These are phyloP conservation scores for Lachancea fermentati DNA, from an alignment of 805 yeast genomes.

Conservation along the genomic window DNA sequence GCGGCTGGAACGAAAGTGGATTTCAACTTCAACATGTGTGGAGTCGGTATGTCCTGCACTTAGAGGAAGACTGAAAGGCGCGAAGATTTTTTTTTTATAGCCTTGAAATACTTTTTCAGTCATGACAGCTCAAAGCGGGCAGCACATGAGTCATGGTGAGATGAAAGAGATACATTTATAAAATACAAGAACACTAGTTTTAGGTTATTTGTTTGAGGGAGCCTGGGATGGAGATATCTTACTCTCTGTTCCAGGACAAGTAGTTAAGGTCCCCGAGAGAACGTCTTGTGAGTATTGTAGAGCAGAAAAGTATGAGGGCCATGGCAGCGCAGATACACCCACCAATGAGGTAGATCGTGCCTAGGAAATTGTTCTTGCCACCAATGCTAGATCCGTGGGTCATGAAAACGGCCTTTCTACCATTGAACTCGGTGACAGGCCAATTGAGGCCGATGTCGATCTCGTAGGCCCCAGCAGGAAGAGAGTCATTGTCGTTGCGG, in stretches of 20 bases:
- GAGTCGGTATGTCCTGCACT: constrained; percentile 1
- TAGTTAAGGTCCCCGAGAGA: constrained; percentile 65
- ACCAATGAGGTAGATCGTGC: constrained; percentile 67
- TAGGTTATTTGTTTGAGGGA: too few relatives aligned
- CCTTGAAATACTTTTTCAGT: not conserved
- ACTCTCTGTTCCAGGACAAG: constrained; percentile 64
- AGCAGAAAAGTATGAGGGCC: constrained; percentile 45
- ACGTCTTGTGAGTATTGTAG: constrained; percentile 61
- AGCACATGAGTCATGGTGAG: not conserved
- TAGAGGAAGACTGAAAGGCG: not conserved
- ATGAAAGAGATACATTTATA: too few relatives aligned
- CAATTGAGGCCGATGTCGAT: constrained; percentile 66
- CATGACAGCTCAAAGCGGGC: not conserved
- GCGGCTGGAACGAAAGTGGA: constrained; percentile 1
- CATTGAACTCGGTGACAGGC: constrained; percentile 74
- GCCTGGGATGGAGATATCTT: too few relatives aligned
- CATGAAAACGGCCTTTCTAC: constrained; percentile 60
- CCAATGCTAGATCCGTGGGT: constrained; percentile 71
- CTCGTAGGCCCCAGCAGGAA: constrained; percentile 57
- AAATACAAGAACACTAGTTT: not conserved
- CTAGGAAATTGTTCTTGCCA: constrained; percentile 69
- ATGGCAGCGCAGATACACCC: constrained; percentile 64
- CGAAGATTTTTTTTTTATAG: not conserved
- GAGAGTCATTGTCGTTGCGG: constrained; percentile 52
- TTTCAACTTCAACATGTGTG: constrained; percentile 5